Evolutionary conservation across 345 rosid genomes (phyloP), one percentile per base, ranked within the genome.

Genomic region (Clausena lansium): DNA sequence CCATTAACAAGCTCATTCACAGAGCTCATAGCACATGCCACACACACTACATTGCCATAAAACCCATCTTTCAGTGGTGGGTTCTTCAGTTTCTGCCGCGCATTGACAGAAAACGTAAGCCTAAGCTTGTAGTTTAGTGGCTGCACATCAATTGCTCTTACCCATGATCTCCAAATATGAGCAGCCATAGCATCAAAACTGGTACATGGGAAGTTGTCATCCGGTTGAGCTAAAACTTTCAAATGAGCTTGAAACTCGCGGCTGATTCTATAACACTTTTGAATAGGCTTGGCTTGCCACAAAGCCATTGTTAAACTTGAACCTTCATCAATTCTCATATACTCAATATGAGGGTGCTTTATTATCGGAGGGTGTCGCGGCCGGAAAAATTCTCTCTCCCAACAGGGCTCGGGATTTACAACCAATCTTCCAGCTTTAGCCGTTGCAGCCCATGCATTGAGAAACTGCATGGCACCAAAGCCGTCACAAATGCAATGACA

Each of bases 151-250:
- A 95, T 87, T 57, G 98, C 94, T 83, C 84, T 92, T 71, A 93
- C 98, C 99, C 98, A 95, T 59, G 98, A 91, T 70, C 91, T 84
- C 98, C 99, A 95, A 57, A 95, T 78, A 78, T 93, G 98, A 77
- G 99, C 94, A 55, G 96, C 95, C 90, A 93, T 78, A 6, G 96
- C 94, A 79, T 95, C 98, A 67, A 95, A 95, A 6, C 92, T 85
- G 19, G 90, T 83, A 81, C 96, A 93, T 8, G 84, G 70, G 28
- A 79, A 79, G 1, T 72, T 45, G 24, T 84, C 86, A 39, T 84
- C 82, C 17, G 78, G 74, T 85, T 90, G 92, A 38, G 94, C 98
- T 13, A 83, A 70, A 70, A 77, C 36, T 81, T 93, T 95, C 25
- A 93, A 80, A n/a, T 76, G 81, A 76, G 82, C 73, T 67, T 91